Evolutionary conservation across 2,329 filamentous ascomycete species (phyloP), one percentile per base, ranked within the genome.

Genomic region (Zarea fungicola): DNA sequence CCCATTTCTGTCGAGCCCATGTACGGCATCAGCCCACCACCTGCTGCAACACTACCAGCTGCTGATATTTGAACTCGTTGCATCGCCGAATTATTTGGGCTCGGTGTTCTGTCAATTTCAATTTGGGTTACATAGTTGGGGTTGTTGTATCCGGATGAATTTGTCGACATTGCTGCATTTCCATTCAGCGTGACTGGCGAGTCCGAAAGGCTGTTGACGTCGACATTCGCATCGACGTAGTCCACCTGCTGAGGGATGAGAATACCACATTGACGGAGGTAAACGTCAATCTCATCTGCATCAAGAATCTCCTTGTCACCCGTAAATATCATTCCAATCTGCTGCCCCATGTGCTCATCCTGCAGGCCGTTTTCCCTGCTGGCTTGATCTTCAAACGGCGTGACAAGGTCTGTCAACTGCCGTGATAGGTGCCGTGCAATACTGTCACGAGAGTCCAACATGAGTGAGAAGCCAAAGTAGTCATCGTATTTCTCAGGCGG

Each of bases 231-330:
- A 41, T 78, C 76, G 2, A 85, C 71, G 47, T 78, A 82, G 16
- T 85, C 82, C 9, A 77, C 72, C 9, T 73, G 69, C 0, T 77
- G 74, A 9, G 84, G 78, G 44, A 90, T 81, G 39, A 71, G 62
- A 26, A 89, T 77, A 5, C 83, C 83, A 25, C 78, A 76, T 42
- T 78, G 73, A 32, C 75, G 76, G 3, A 95, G 68, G 60, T 90
- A 93, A 11, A 78, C 74, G 63, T 93, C 85, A 0, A 90, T 83
- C 62, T 93, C 89, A 51, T 87, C 77, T 0, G 82, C 70, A 59
- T 93, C 87, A 56, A 86, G 87, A 72, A 88, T 93, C 43, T 87
- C 80, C 5, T 87, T 87, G 51, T 85, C 78, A 52, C 84, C 86
- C 0, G 81, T 85, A 1, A 83, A 63, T 32, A 73, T 74, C 54